phyloP scores from a whole-genome alignment of 192 early-diverging fungal species.

The Coemansia erecta region DNA sequence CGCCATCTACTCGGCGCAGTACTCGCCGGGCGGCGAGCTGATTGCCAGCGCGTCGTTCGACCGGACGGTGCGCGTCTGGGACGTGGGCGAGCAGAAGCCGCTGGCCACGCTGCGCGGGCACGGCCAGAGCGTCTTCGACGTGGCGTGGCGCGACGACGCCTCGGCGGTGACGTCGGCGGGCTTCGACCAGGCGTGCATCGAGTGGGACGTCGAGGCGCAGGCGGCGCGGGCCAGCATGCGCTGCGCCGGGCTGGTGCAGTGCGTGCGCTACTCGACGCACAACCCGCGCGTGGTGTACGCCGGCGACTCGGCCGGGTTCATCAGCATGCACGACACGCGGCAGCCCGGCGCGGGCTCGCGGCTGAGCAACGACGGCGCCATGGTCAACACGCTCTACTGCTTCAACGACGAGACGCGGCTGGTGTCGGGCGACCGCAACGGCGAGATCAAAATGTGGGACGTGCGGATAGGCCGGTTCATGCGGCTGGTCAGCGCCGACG shows the following conservation, averaged over 20 bases:
- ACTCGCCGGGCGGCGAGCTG: constrained; percentile 77
- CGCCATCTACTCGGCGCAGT: constrained; percentile 87
- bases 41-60: constrained; percentile 94
- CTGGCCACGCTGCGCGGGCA: constrained; percentile 59
- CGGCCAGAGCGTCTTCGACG: constrained; percentile 48
- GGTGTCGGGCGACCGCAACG: constrained; percentile 50
- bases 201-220: constrained; percentile 45
- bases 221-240: constrained; percentile 12
- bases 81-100: constrained; percentile 55
- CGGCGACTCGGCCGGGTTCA: constrained; percentile 79
- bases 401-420: constrained; percentile 51
- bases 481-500: constrained; percentile 35
- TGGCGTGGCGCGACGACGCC: constrained; percentile 46
- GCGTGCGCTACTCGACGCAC: constrained; percentile 51
- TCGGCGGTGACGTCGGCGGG: constrained; percentile 35
- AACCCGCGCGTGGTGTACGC: constrained; percentile 61
- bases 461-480: constrained; percentile 65
- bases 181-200: constrained; percentile 47
- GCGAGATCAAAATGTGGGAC: constrained; percentile 89
- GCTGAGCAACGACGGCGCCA: constrained; percentile 42
- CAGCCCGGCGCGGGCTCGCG: constrained; percentile 19
- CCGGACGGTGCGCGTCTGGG: constrained; percentile 90
- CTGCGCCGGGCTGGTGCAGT: constrained; percentile 49
- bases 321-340: constrained; percentile 42
- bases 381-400: constrained; percentile 53